These are phyloP conservation scores for Plantago coronopus DNA, from an alignment of 305 asterid species.

Conservation along the genomic window DNA sequence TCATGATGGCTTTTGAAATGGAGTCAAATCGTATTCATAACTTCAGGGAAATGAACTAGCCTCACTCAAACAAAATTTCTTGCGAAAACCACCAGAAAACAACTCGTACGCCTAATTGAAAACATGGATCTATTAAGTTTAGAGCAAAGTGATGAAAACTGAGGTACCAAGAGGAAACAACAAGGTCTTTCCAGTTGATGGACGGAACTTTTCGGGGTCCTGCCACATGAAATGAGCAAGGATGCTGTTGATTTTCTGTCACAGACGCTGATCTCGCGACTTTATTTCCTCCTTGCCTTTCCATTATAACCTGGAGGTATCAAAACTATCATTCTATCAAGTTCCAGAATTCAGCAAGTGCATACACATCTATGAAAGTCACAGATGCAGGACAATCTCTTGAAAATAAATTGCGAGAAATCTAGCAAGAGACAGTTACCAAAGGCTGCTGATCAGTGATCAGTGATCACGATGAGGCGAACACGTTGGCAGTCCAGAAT, in stretches of 20 bases:
- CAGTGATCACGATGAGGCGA: no score
- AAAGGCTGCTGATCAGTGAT: no score
- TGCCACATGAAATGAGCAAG: constrained; percentile 64
- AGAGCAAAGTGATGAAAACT: constrained; percentile 17
- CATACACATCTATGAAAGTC: no score
- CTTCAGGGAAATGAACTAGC: neutral
- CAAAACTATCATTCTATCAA: no score
- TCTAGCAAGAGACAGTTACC: no score
- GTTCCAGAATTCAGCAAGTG: no score
- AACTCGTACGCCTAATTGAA: neutral
- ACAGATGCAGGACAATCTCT: no score
- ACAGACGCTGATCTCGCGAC: constrained; percentile 9
- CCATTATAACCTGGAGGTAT: no score
- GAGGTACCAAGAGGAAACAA: constrained; percentile 48
- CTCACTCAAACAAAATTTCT: neutral
- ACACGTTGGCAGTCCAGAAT: no score
- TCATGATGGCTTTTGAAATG: neutral
- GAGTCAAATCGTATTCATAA: neutral
- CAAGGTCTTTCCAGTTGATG: constrained; percentile 63
- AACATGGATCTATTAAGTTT: neutral
- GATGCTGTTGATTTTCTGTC: constrained; percentile 33
- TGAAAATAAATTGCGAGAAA: no score
- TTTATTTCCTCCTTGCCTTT: constrained; percentile 2
- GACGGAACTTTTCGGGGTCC: constrained; percentile 69
- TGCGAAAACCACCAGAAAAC: neutral